These are phyloP conservation scores for Dalbergia cochinchinensis DNA, from an alignment of 306 rosid species.

Conservation along the genomic window DNA sequence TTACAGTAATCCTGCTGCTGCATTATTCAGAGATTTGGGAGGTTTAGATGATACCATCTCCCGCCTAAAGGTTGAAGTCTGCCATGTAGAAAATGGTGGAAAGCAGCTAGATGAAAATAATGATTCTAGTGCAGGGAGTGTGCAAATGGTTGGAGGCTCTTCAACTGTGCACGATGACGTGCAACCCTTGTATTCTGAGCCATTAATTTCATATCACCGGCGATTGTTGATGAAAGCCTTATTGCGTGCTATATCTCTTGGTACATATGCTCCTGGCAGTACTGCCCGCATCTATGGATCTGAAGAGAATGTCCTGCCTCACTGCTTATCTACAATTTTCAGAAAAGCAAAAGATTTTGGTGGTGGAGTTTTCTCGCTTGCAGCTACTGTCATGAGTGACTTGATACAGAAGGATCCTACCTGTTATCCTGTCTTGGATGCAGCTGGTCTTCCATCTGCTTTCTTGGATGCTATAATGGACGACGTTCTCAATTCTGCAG, in stretches of 20 bases:
- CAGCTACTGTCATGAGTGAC: constrained; percentile 98
- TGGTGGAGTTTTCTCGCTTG: constrained; percentile 96
- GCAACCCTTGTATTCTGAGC: constrained; percentile 85
- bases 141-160: constrained; percentile 57
- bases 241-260: constrained; percentile 93
- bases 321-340: constrained; percentile 83
- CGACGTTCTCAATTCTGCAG: constrained; percentile 88
- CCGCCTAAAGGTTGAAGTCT: constrained; percentile 89
- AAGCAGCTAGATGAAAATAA: constrained; percentile 70
- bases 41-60: constrained; percentile 94
- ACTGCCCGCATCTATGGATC: constrained; percentile 82
- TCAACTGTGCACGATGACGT: constrained; percentile 70
- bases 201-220: constrained; percentile 80
- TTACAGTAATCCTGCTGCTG: constrained; percentile 96
- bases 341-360: constrained; percentile 94
- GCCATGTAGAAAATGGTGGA: constrained; percentile 78
- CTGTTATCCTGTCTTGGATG: constrained; percentile 86
- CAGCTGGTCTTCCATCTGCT: constrained; percentile 93
- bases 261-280: constrained; percentile 96
- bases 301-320: constrained; percentile 89
- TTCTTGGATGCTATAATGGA: constrained; percentile 96
- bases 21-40: constrained; percentile 96
- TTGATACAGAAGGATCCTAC: constrained; percentile 98
- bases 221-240: constrained; percentile 88
- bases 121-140: constrained; percentile 61